Conservation (phyloP, 164 flowering plant genomes). For the Hamamelis virginiana region DNA sequence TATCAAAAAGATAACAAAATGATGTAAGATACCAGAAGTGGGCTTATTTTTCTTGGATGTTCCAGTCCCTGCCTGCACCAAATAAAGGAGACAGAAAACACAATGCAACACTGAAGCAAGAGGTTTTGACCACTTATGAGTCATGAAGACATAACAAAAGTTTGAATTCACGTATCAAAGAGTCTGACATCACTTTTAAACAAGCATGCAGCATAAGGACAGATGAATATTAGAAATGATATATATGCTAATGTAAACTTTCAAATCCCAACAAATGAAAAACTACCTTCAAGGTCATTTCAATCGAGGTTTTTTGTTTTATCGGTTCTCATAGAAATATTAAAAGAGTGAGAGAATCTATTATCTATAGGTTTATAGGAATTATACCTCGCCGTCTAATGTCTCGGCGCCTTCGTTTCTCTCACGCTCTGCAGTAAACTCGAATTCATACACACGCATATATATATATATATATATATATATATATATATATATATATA, state of each 20-base stretch:
- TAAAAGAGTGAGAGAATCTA: neutral
- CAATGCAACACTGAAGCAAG: neutral
- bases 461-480: neutral
- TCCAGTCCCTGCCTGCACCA: constrained; percentile 53
- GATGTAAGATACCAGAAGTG: constrained; percentile 51
- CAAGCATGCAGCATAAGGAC: no score
- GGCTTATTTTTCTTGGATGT: constrained; percentile 67
- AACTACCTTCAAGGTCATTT: no score
- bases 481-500: neutral
- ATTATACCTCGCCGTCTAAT: constrained; percentile 42
- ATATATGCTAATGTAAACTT: no score
- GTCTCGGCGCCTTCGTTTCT: constrained; percentile 37
- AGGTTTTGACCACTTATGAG: neutral
- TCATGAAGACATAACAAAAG: no score
- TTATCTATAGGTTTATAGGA: no score
- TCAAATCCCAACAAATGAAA: no score
- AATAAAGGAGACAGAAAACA: neutral
- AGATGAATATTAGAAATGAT: no score
- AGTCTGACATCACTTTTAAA: no score
- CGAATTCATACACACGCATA: neutral
- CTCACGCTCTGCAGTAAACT: constrained; percentile 44
- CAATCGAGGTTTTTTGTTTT: no score
- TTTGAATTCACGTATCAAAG: no score
- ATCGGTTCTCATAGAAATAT: neutral
- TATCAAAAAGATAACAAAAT: neutral